A percentile compares a stretch with the other conserved stretches of the same genome.
These are phyloP conservation scores for Fusarium siculi DNA, from an alignment of 2,329 filamentous ascomycete species.

Conservation along the genomic window DNA sequence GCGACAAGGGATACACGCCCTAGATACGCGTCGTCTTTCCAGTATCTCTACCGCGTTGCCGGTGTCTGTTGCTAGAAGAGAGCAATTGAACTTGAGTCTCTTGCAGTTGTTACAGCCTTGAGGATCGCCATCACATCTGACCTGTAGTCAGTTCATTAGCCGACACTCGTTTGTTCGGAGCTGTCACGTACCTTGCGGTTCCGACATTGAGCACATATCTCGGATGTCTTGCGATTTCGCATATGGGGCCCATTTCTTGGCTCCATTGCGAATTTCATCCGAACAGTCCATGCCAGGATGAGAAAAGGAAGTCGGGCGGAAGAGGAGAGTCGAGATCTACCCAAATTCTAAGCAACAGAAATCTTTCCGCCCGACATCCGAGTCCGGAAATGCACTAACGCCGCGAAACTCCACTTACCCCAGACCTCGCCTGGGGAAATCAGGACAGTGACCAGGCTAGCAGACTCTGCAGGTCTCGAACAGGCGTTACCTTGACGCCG, in stretches of 20 bases:
- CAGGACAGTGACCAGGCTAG: neutral
- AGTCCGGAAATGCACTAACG: neutral
- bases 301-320: slow-evolving; percentile 23
- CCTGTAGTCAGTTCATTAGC: neutral
- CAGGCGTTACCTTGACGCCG: neutral
- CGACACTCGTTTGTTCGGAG: neutral
- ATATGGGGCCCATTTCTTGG: neutral
- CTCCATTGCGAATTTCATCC: neutral
- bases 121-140: slow-evolving; percentile 11
- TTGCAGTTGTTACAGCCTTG: slow-evolving; percentile 15
- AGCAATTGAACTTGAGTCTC: slow-evolving; percentile 12
- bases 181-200: slow-evolving; percentile 16
- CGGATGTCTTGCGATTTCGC: slow-evolving; percentile 19
- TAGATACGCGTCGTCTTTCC: slow-evolving; percentile 11
- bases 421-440: slow-evolving; percentile 10
- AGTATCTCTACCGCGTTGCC: neutral
- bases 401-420: slow-evolving; percentile 1
- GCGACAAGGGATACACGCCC: slow-evolving; percentile 12
- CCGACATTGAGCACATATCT: slow-evolving; percentile 27
- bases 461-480: slow-evolving; percentile 5
- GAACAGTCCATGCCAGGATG: neutral
- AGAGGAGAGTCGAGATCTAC: neutral
- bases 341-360: rapidly evolving
- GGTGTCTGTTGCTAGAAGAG: neutral
- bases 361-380: slow-evolving; percentile 21